Conservation (phyloP, 352 stramenopile genomes). For the Labyrinthula sp. region DNA sequence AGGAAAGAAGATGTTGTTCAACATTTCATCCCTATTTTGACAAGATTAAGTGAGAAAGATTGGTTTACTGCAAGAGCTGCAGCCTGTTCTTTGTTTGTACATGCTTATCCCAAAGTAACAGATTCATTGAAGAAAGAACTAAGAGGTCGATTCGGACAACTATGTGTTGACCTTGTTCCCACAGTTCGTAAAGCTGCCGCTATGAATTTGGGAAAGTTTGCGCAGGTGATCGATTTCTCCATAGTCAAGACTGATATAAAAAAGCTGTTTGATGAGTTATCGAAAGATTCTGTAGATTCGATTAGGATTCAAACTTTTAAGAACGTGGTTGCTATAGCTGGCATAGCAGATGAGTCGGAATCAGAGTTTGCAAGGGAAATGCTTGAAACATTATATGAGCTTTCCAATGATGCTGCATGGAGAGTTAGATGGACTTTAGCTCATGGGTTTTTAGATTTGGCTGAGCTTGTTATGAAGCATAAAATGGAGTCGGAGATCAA, state of each 20-base stretch:
- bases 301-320: conserved; percentile 87
- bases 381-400: conserved; percentile 45
- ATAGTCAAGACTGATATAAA: conserved; percentile 44
- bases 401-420: conserved; percentile 84
- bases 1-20: conserved; percentile 57
- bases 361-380: conserved; percentile 9
- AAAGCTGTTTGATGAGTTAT: conserved; percentile 52
- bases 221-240: conserved; percentile 36
- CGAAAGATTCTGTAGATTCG: conserved; percentile 75
- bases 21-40: conserved; percentile 74
- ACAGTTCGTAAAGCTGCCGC: conserved; percentile 80
- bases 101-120: conserved; percentile 32
- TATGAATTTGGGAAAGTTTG: conserved; percentile 60
- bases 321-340: conserved; percentile 78
- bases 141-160: conserved; percentile 62
- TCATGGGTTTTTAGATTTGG: conserved; percentile 84
- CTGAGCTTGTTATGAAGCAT: no score
- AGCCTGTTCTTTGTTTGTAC: conserved; percentile 43
- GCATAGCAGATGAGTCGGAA: conserved; percentile 44
- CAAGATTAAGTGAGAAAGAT: conserved; percentile 71
- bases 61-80: conserved; percentile 71
- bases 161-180: conserved; percentile 84
- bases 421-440: conserved; percentile 89
- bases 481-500: conserved; percentile 49
- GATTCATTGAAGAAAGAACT: conserved; percentile 51